Conservation (phyloP, 306 rosid genomes). For the Oxytropis ochrocephala region DNA sequence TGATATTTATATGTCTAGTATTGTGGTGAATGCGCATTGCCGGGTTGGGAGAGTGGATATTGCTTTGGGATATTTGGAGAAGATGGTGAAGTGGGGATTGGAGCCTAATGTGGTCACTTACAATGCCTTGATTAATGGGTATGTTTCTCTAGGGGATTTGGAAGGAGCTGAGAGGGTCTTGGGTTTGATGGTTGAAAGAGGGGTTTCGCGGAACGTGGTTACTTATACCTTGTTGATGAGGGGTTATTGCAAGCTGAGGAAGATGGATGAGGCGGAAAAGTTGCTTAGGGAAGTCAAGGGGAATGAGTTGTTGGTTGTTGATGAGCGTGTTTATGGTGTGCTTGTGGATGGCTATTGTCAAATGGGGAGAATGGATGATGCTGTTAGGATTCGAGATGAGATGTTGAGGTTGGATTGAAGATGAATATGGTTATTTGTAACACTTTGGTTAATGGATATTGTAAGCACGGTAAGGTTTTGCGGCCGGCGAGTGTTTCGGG, state of each 20-base stretch:
- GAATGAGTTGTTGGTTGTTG: slow-evolving; percentile 39
- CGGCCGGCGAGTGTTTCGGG: slow-evolving; percentile 40
- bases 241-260: slow-evolving; percentile 50
- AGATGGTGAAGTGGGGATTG: slow-evolving; percentile 55
- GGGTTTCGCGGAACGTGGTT: slow-evolving; percentile 45
- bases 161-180: slow-evolving; percentile 44
- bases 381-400: slow-evolving; percentile 61
- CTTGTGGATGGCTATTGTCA: slow-evolving; percentile 65
- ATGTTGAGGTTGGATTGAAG: slow-evolving; percentile 52
- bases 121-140: slow-evolving; percentile 68
- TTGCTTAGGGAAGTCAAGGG: slow-evolving; percentile 41
- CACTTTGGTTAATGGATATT: slow-evolving; percentile 66
- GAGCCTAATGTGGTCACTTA: slow-evolving; percentile 59
- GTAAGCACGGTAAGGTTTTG: slow-evolving; percentile 45
- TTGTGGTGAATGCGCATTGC: slow-evolving; percentile 63
- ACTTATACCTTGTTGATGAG: slow-evolving; percentile 58
- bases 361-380: slow-evolving; percentile 60
- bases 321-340: slow-evolving; percentile 59
- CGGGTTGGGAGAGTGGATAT: slow-evolving; percentile 40
- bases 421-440: slow-evolving; percentile 64
- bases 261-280: slow-evolving; percentile 61
- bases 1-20: slow-evolving; percentile 53
- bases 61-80: slow-evolving; percentile 39
- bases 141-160: slow-evolving; percentile 45
- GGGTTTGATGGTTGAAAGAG: slow-evolving; percentile 48